These are phyloP conservation scores for Crithidia sp. DNA, from an alignment of 208 protist species.

Conservation along the genomic window DNA sequence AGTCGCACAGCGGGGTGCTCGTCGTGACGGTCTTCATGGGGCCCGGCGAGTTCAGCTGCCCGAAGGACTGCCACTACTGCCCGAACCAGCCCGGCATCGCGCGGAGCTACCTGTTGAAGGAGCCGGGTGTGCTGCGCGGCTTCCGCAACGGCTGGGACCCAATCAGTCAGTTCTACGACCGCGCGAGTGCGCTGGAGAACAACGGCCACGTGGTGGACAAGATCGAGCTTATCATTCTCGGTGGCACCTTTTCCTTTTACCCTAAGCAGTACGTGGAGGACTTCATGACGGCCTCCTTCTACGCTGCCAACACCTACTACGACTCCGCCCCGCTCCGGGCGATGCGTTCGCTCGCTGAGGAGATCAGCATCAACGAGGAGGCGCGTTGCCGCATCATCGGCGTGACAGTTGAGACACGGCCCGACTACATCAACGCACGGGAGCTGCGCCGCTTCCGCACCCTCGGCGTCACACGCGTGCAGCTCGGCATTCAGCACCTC, in stretches of 20 bases:
- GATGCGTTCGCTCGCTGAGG: slow-evolving; percentile 73
- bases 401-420: slow-evolving; percentile 99
- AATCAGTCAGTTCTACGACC: slow-evolving; percentile 92
- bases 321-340: slow-evolving; percentile 64
- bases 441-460: slow-evolving; percentile 90
- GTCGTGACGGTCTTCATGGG: slow-evolving; percentile 94
- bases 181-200: slow-evolving; percentile 87
- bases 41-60: slow-evolving; percentile 91
- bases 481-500: slow-evolving; percentile 99
- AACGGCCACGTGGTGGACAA: slow-evolving; percentile 95
- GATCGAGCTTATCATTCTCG: slow-evolving; percentile 99
- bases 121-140: slow-evolving; percentile 91
- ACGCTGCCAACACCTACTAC: slow-evolving; percentile 93
- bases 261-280: slow-evolving; percentile 94
- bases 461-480: slow-evolving; percentile 97
- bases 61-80: slow-evolving; percentile 95
- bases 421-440: slow-evolving; percentile 96
- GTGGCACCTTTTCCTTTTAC: slow-evolving; percentile 99
- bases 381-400: slow-evolving; percentile 98
- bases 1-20: slow-evolving; percentile 92
- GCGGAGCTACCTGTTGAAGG: slow-evolving; percentile 91
- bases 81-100: slow-evolving; percentile 92
- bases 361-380: slow-evolving; percentile 92
- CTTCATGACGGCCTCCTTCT: slow-evolving; percentile 91
- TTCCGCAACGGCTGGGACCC: slow-evolving; percentile 92